Conservation (phyloP, 2,329 filamentous ascomycete species). For the Trichoderma aggressivum region DNA sequence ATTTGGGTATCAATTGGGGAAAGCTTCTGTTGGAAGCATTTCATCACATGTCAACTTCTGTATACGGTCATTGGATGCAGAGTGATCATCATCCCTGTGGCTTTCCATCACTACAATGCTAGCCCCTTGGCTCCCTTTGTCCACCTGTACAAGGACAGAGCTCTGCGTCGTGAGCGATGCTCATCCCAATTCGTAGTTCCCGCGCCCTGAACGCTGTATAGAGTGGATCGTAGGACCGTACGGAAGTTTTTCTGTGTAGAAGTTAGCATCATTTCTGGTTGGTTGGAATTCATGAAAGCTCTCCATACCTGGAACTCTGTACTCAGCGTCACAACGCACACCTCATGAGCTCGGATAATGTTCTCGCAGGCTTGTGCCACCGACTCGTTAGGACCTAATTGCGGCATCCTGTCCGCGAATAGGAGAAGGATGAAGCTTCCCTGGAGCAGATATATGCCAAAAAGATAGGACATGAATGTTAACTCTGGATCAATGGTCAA, state of each 20-base stretch:
- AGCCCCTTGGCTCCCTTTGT: slow-evolving; percentile 38
- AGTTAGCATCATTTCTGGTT: not conserved
- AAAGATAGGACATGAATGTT: slow-evolving; percentile 51
- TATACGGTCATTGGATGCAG: not conserved
- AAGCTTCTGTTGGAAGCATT: not conserved
- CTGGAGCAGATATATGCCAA: slow-evolving; percentile 50
- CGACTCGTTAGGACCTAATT: slow-evolving; percentile 42
- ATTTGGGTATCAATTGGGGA: not conserved
- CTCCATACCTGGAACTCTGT: slow-evolving; percentile 47
- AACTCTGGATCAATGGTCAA: slow-evolving; percentile 47
- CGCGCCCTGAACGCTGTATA: slow-evolving; percentile 45
- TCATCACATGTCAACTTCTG: not conserved
- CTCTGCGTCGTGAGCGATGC: slow-evolving; percentile 43
- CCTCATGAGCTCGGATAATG: slow-evolving; percentile 49
- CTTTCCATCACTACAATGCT: slow-evolving; percentile 26
- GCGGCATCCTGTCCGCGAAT: slow-evolving; percentile 48
- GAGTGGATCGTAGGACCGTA: slow-evolving; percentile 48
- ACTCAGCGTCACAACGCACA: slow-evolving; percentile 47
- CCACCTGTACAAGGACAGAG: slow-evolving; percentile 54
- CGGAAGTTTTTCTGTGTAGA: slow-evolving; percentile 48
- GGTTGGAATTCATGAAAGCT: not conserved
- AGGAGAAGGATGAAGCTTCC: slow-evolving; percentile 49
- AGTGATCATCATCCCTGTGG: not conserved
- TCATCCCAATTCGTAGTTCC: slow-evolving; percentile 41
- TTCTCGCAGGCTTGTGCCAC: slow-evolving; percentile 49